Evolutionary conservation across 768 basidiomycete species (phyloP), one percentile per base, ranked within the genome.

Genomic region (Boletus sp.): DNA sequence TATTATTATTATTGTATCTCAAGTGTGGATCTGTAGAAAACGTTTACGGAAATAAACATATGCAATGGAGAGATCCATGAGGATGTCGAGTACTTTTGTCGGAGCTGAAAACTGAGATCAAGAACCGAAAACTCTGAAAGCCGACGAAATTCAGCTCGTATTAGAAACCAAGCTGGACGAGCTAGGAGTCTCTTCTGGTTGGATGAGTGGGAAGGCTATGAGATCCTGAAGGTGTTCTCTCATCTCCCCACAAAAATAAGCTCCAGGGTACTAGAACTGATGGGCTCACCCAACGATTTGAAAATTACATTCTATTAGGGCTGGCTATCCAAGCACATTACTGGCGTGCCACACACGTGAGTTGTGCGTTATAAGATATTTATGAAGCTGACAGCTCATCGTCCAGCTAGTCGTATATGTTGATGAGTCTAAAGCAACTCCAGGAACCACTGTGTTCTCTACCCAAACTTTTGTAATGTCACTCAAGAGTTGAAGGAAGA

Each of bases 31-130:
- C 52, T 76, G 73, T 56, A 84, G 81, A 77, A 74, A 48, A 74
- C 82, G 0, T 80, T 80, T 37, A 85, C 85, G 0, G 85, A 87
- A 56, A 77, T 77, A 32, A 66, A 86, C 56, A 68, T 86, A 17
- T 78, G 74, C 36, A 73, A 85, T n/a, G 10, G 44, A 0, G 66
- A 61, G 0, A 67, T 77, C 5, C 58, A 65, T 7, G 36, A 44
- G 0, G 76, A 77, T 30, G 69, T 84, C 4, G 69, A 73, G 6
- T 64, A 66, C 11, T 80, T 75, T 48, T 64, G 18, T 52, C 50
- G 2, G 56, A 58, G 50, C 40, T 79, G 18, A 32, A 61, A 2
- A 24, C 8, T 0, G 63, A 68, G 47, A 54, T 69, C 12, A 24
- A 46, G 32, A 6, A 35, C 0, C n/a, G 11, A 8, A 24, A 30